Evolutionary conservation across 23 red algal species (phyloP).

Genomic region (Chondrus crispus): DNA sequence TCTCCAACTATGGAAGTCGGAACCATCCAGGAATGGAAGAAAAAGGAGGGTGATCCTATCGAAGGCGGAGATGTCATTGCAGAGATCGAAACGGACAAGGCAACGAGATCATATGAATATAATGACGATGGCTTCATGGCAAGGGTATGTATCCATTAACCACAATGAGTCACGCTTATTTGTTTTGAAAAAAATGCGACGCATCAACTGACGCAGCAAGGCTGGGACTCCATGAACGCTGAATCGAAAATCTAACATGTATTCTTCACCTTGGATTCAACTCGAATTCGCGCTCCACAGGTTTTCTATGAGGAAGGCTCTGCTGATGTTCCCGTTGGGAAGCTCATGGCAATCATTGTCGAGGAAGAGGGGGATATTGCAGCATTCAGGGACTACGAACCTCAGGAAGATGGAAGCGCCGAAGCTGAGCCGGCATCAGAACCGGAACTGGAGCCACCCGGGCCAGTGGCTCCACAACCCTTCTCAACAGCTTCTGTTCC

Average conservation of each 20-base stretch:
- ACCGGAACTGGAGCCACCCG: not conserved
- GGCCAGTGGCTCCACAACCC: not conserved
- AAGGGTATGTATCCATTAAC: constrained; percentile 49
- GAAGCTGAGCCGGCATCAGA: not conserved
- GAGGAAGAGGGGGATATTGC: constrained; percentile 81
- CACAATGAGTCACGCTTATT: not conserved
- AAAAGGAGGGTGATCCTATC: constrained; percentile 79
- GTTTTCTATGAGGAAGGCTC: constrained; percentile 78
- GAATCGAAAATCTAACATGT: too few relatives aligned
- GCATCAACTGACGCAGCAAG: too few relatives aligned
- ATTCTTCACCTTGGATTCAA: too few relatives aligned
- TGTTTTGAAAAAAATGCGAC: too few relatives aligned
- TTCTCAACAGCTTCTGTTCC: not conserved
- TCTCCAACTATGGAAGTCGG: constrained; percentile 96
- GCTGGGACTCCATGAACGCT: too few relatives aligned
- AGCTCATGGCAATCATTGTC: constrained; percentile 71
- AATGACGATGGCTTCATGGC: constrained; percentile 93
- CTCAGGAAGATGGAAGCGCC: not conserved
- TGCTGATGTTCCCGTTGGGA: constrained; percentile 82
- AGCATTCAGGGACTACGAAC: constrained; percentile 80
- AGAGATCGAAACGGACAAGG: constrained; percentile 99
- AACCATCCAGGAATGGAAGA: constrained; percentile 81
- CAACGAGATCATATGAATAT: constrained; percentile 87
- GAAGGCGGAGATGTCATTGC: constrained; percentile 85
- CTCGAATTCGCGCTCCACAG: too few relatives aligned